Base-by-base conservation (phyloP, 352 stramenopile species). In the Phytophthora brassicae region DNA sequence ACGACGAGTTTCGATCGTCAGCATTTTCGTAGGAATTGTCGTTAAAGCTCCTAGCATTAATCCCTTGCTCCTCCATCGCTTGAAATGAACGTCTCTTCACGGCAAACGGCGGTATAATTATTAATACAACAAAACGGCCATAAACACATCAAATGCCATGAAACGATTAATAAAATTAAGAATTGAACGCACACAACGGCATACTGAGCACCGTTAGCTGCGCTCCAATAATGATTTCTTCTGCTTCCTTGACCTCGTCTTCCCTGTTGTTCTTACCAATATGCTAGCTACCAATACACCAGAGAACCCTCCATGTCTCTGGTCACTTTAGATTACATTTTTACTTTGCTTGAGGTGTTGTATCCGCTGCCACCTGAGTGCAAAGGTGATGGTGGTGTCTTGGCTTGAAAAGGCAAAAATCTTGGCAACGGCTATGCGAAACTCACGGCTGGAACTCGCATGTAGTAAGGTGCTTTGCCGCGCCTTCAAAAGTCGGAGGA, bases 401-500 rank as follows among this genome's bases (percentile, higher is more conserved):
- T 74, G 56, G 42, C 45, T 39, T 57, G 29, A 61, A 31, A 68
- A 61, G 48, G 36, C 24, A 62, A 59, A 62, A 60, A 54, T 56
- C 19, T 39, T 28, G 38, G 51, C 26, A 31, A 31, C 11, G 45
- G 42, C 19, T 49, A 11, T 22, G 28, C 22, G 52, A 33, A 5
- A 38, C 45, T 76, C 46, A 79, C 64, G 59, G 67, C 61, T 84
- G 72, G 50, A 82, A 29, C 43, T 77, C 63, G 51, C 70, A 81
- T 4, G 69, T 66, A 19, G 72, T 55, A 24, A 84, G 55, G 24
- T 79, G 62, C 63, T 80, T 76, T 23, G 75, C 48, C 12, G 66
- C 67, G 19, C 76, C 77, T 66, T 79, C 74, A 60, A 78, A 82
- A 45, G 72, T 76, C n/a, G 72, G 63, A 24, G 56, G 56, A 16